phyloP scores from a whole-genome alignment of 495 filamentous ascomycete genomes.

The Penicillium manginii region DNA sequence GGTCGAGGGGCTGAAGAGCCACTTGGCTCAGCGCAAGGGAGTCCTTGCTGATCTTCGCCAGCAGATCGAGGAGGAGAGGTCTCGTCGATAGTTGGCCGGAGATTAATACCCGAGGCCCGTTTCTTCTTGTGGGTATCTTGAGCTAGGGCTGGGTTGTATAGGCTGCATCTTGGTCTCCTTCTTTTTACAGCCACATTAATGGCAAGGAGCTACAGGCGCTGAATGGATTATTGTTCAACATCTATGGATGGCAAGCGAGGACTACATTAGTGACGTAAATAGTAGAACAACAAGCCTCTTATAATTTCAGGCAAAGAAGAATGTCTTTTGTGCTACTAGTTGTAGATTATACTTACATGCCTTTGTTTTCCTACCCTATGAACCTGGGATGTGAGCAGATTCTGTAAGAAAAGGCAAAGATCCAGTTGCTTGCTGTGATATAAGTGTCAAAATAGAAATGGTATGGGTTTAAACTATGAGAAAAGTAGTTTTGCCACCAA shows the following conservation, averaged over 20 bases:
- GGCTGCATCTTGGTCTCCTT: constrained; percentile 22
- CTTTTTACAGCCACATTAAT: constrained; percentile 40
- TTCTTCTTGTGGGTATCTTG: constrained; percentile 14
- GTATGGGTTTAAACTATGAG: too few relatives aligned
- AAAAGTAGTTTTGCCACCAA: too few relatives aligned
- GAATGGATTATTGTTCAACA: constrained; percentile 27
- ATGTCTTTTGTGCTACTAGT: background rate
- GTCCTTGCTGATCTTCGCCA: constrained; percentile 46
- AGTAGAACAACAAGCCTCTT: constrained; percentile 2
- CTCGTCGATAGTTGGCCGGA: constrained; percentile 34
- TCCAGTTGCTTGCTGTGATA: too few relatives aligned
- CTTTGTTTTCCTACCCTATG: too few relatives aligned
- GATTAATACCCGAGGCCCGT: background rate
- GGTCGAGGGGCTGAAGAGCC: constrained; percentile 56
- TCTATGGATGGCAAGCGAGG: background rate
- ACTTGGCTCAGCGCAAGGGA: constrained; percentile 48
- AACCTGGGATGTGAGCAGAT: too few relatives aligned
- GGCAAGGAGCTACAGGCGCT: constrained; percentile 43
- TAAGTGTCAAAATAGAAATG: too few relatives aligned
- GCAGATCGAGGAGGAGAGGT: constrained; percentile 52
- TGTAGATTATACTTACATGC: too few relatives aligned
- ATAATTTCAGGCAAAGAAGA: constrained; percentile 20
- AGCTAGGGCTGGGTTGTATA: constrained; percentile 6
- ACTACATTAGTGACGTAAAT: constrained; percentile 5
- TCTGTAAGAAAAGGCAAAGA: too few relatives aligned